Base-by-base conservation (phyloP, 331 rosid species). In the Malus hybrid region DNA sequence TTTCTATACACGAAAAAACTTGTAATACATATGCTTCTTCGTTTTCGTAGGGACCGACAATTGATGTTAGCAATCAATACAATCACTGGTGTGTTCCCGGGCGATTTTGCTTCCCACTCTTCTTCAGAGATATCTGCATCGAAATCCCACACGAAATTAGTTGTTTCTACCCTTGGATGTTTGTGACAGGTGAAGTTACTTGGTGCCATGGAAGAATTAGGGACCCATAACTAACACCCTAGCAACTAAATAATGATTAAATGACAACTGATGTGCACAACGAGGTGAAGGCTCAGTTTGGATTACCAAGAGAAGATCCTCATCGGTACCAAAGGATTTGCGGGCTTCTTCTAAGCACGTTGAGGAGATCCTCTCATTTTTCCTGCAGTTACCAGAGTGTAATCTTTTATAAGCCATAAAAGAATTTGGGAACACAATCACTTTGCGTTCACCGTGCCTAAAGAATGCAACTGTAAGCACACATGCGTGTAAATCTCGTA, bases 271-370 rank as follows among this genome's bases (percentile, higher is more conserved):
- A 70, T 24, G 24, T 6, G 10, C 28, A 59, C 28, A 52, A 16
- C 2, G 33, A 73, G 64, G 42, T 29, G 54, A 57, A 56, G 64
- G 68, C 33, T 52, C 50, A 56, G 63, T 44, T 56, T 77, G 68
- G 54, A 80, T 83, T 90, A 94, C 97, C 96, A 95, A 81, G 68
- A 95, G 92, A 84, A 95, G 86, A 84, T 95, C 99, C 81, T 95
- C 99, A 77, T 92, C 99, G 27, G 99, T 95, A 61, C 99, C 99
- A 68, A 89, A 95, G 89, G 92, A 84, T 83, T 89, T 92, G 59
- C 97, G 97, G 68, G 97, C 96, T 86, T 89, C 97, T 86, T 92
- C 91, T 61, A 95, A 87, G 73, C 90, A 89, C 60, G 85, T 77
- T 28, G 91, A 90, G 34, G 97, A 85, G 61, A 95, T 80, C 90